phyloP scores from a whole-genome alignment of 257 asterid genomes.

The Coffea eugenioides region DNA sequence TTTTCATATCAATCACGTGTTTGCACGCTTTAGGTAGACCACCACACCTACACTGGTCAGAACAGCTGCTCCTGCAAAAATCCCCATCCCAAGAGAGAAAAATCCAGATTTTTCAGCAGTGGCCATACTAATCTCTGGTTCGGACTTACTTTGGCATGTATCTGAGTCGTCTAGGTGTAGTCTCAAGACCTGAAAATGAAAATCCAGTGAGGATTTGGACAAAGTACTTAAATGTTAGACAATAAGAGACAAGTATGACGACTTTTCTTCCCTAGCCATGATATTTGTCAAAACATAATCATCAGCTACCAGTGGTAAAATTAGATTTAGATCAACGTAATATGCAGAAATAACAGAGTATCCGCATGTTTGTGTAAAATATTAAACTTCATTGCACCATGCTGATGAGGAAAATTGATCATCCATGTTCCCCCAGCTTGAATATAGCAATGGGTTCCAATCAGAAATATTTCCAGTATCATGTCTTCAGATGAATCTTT shows the following conservation, averaged over 20 bases:
- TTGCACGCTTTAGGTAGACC: slow-evolving; percentile 62
- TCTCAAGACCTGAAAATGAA: slow-evolving; percentile 57
- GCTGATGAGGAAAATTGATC: background rate
- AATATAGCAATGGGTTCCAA: background rate
- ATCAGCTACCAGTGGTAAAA: background rate
- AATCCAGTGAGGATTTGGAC: background rate
- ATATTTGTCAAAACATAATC: background rate
- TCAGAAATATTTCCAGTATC: background rate
- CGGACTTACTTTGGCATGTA: slow-evolving; percentile 24
- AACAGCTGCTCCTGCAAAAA: slow-evolving; percentile 64
- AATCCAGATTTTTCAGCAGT: slow-evolving; percentile 32
- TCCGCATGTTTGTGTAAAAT: background rate
- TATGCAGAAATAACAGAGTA: background rate
- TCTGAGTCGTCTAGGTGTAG: slow-evolving; percentile 54
- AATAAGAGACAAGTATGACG: background rate
- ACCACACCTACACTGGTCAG: slow-evolving; percentile 60
- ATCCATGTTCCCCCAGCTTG: background rate
- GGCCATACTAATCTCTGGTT: slow-evolving; percentile 17
- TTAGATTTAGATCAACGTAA: no score
- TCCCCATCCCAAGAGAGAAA: slow-evolving; percentile 31
- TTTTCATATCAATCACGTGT: slow-evolving; percentile 25
- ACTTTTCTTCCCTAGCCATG: background rate
- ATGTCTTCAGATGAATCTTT: background rate
- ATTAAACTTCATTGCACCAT: background rate
- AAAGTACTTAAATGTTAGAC: background rate